Percentiles rank a stretch among this genome's conserved stretches.
Evolutionary conservation across 768 basidiomycete genomes (phyloP).

Genomic region (Tulasnella sp.): DNA sequence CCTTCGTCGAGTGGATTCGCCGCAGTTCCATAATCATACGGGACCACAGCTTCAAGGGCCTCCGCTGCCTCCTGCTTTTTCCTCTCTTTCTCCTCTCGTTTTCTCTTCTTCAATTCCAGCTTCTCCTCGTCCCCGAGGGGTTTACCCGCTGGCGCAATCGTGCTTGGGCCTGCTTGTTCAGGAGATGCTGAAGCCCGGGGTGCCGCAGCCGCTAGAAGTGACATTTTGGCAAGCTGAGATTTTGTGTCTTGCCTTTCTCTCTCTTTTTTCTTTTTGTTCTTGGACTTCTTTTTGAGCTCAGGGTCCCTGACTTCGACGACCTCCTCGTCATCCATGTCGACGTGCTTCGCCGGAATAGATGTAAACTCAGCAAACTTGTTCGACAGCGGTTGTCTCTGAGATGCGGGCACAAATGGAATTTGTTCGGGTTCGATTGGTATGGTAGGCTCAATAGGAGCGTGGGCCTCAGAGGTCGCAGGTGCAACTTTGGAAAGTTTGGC

Average conservation of each 20-base stretch:
- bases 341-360: conserved; percentile 26
- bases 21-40: conserved; percentile 70
- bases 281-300: conserved; percentile 60
- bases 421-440: conserved; percentile 53
- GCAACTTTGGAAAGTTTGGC: conserved; percentile 43
- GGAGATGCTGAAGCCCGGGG: conserved; percentile 34
- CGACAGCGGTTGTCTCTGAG: conserved; percentile 52
- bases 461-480: conserved; percentile 37
- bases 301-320: conserved; percentile 74
- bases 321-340: conserved; percentile 50
- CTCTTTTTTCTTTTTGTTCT: conserved; percentile 50
- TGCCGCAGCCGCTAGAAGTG: conserved; percentile 16
- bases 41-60: conserved; percentile 45
- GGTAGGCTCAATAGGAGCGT: not conserved
- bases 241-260: conserved; percentile 24
- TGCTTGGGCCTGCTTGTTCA: not conserved
- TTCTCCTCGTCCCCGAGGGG: conserved; percentile 29
- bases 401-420: conserved; percentile 75
- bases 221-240: conserved; percentile 14
- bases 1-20: conserved; percentile 74
- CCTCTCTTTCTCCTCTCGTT: conserved; percentile 40
- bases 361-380: conserved; percentile 15
- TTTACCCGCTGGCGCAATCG: conserved; percentile 37
- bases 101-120: conserved; percentile 37
- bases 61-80: conserved; percentile 38